Conservation (phyloP, 2,329 filamentous ascomycete species). For the Pyrenophora teres region DNA sequence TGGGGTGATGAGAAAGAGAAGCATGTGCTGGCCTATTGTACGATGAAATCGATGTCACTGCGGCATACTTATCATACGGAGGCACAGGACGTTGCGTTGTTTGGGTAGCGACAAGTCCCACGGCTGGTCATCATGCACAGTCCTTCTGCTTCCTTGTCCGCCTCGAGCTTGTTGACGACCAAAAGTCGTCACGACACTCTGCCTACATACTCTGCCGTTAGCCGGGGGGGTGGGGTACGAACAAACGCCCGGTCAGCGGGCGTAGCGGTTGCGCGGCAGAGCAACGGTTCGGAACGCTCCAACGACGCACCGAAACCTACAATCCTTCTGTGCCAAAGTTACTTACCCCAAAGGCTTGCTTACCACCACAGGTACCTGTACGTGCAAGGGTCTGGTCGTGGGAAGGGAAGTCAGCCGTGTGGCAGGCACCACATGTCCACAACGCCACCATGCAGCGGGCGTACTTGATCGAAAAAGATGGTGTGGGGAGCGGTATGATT, state of each 20-base stretch:
- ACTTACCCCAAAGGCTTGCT: neutral
- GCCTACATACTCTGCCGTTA: too few relatives aligned
- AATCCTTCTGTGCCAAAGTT: neutral
- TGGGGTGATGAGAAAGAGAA: too few relatives aligned
- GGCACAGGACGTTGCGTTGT: too few relatives aligned
- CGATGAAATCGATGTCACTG: too few relatives aligned
- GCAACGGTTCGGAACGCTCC: constrained; percentile 13
- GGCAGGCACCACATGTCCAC: neutral
- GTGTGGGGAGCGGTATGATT: constrained; percentile 7
- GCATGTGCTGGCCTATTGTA: too few relatives aligned
- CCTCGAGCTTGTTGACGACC: too few relatives aligned
- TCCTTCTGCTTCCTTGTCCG: neutral
- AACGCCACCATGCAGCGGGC: neutral
- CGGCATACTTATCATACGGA: too few relatives aligned
- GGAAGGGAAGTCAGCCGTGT: too few relatives aligned
- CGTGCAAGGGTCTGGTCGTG: neutral
- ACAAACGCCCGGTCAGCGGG: constrained; percentile 4
- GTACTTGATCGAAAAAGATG: neutral
- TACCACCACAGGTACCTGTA: neutral
- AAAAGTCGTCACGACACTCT: constrained; percentile 1
- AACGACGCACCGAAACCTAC: constrained; percentile 9
- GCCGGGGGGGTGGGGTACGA: constrained; percentile 2
- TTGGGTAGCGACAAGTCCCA: too few relatives aligned
- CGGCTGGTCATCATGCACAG: too few relatives aligned
- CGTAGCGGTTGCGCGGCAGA: constrained; percentile 3